A percentile compares a stretch with the other conserved stretches of the same genome.
These are phyloP conservation scores for Geranomyces variabilis DNA, from an alignment of 192 early-diverging fungal genomes.

Conservation along the genomic window DNA sequence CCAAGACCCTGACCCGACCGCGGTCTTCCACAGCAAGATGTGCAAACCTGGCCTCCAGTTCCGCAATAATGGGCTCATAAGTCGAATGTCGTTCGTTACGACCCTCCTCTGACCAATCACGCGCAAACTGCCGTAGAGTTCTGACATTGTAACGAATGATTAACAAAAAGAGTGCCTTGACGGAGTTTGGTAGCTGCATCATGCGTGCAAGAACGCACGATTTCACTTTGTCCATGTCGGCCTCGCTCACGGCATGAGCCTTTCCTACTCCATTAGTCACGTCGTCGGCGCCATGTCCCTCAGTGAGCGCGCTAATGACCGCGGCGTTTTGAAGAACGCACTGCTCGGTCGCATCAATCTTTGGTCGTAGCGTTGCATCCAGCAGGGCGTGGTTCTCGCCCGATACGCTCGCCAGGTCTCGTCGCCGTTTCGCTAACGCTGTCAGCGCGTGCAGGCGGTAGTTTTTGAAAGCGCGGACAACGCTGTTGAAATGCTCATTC, in stretches of 20 bases:
- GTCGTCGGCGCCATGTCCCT: conserved; percentile 22
- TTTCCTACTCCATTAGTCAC: background rate
- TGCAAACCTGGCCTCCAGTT: conserved; percentile 64
- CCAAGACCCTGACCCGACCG: conserved; percentile 72
- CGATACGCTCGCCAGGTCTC: conserved; percentile 34
- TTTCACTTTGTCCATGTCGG: conserved; percentile 84
- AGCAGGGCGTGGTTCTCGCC: conserved; percentile 29
- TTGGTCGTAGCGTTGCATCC: conserved; percentile 5
- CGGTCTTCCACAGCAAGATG: conserved; percentile 56
- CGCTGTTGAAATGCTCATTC: conserved; percentile 31
- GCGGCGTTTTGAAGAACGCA: conserved; percentile 29
- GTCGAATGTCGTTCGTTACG: conserved; percentile 73
- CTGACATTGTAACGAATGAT: background rate
- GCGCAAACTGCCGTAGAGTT: conserved; percentile 78
- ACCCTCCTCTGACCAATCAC: conserved; percentile 79
- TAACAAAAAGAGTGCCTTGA: background rate
- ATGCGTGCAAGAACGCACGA: background rate
- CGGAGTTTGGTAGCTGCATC: background rate
- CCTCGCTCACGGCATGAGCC: conserved; percentile 47
- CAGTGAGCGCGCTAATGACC: conserved; percentile 26
- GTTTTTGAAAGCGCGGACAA: conserved; percentile 43
- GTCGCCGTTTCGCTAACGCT: conserved; percentile 39
- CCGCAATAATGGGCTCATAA: conserved; percentile 80
- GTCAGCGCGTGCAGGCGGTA: conserved; percentile 42
- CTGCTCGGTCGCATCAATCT: conserved; percentile 31